Conservation (phyloP, 495 filamentous ascomycete species). For the Neurospora sp. region DNA sequence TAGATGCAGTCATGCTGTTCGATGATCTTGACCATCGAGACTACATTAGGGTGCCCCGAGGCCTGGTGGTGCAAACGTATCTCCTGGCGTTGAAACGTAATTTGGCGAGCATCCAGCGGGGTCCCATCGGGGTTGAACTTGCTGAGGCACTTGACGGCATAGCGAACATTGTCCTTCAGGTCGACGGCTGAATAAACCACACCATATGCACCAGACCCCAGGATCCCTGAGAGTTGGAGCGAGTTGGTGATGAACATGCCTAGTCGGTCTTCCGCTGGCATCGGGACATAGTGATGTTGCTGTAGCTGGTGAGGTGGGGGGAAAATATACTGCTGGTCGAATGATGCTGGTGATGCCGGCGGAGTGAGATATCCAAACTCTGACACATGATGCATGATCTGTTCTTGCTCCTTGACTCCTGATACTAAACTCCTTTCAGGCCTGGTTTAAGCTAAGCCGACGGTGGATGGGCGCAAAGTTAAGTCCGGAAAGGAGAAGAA, state of each 20-base stretch:
- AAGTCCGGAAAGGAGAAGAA: conserved; percentile 4
- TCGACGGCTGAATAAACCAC: conserved; percentile 93
- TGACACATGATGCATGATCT: conserved; percentile 45
- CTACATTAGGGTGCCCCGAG: conserved; percentile 83
- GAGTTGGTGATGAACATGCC: conserved; percentile 74
- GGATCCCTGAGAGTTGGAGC: conserved; percentile 71
- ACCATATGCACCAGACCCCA: conserved; percentile 92
- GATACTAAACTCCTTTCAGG: conserved; percentile 23
- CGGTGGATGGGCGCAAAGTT: conserved; percentile 1
- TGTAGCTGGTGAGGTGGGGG: conserved; percentile 24
- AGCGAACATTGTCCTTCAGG: conserved; percentile 67
- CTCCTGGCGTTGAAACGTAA: conserved; percentile 84
- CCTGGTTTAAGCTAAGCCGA: conserved; percentile 7
- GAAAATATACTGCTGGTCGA: conserved; percentile 33
- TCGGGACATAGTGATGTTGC: conserved; percentile 30
- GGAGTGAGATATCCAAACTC: conserved; percentile 44
- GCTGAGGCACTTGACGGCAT: conserved; percentile 95
- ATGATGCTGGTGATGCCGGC: conserved; percentile 36
- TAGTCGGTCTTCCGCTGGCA: conserved; percentile 70
- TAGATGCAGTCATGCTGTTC: conserved; percentile 88
- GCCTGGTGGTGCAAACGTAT: conserved; percentile 85
- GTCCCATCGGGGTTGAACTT: conserved; percentile 57
- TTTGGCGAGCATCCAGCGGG: conserved; percentile 77
- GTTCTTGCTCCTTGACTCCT: conserved; percentile 22
- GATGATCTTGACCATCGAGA: conserved; percentile 89